phyloP scores from a whole-genome alignment of 176 grass and related monocot species.

The Zoysia pacifica region DNA sequence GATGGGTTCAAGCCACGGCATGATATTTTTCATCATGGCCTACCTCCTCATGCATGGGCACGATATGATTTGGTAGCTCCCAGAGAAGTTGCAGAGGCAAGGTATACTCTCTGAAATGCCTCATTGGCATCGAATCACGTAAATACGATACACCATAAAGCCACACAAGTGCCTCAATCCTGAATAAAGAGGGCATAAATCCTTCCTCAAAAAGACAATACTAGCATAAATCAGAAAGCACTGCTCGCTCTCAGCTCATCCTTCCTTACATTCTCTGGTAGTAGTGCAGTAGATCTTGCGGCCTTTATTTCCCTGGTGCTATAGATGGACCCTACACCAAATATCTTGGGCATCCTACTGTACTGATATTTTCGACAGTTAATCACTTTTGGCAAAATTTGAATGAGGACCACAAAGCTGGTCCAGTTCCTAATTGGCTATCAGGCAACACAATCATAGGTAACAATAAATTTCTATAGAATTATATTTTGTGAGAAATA shows the following conservation, averaged over 20 bases:
- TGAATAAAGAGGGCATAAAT: slow-evolving; percentile 4
- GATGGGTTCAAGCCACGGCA: background rate
- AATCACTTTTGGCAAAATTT: background rate
- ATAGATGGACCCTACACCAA: background rate
- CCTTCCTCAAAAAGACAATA: background rate
- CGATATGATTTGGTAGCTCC: background rate
- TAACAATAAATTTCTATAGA: no score
- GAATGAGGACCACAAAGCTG: background rate
- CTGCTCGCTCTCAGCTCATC: background rate
- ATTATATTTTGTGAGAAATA: no score
- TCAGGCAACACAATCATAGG: no score
- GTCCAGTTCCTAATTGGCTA: background rate
- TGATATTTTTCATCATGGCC: background rate
- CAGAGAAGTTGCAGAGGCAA: background rate
- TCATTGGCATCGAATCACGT: background rate
- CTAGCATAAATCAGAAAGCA: background rate
- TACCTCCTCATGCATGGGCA: background rate
- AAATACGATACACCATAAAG: background rate
- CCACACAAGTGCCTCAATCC: background rate
- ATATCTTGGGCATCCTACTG: background rate
- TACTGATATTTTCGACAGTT: background rate
- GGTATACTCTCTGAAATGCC: no score
- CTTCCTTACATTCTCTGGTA: background rate
- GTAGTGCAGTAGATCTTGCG: background rate
- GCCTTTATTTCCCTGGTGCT: background rate